These are phyloP conservation scores for Aspergillus sp. DNA, from an alignment of 2,329 filamentous ascomycete genomes.

Conservation along the genomic window DNA sequence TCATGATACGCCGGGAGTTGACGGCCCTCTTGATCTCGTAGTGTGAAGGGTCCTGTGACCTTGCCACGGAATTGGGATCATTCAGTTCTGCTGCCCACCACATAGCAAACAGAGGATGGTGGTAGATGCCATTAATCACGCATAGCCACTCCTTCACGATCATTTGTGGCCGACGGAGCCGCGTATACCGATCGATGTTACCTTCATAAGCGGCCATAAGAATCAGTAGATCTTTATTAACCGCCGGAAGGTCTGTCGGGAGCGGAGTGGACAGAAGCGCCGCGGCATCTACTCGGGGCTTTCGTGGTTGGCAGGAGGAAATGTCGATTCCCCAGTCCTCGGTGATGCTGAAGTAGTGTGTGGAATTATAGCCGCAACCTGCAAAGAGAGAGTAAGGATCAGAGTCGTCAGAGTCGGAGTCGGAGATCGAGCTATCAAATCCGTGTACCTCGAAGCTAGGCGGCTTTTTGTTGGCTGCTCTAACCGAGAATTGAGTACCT, in stretches of 20 bases:
- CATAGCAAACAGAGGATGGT: conserved; percentile 12
- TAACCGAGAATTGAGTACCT: no score
- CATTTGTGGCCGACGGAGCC: background rate
- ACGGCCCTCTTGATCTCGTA: no score
- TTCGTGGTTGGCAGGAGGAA: background rate
- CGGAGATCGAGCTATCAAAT: no score
- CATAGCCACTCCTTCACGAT: conserved; percentile 3
- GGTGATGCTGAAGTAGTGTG: background rate
- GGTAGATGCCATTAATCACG: conserved; percentile 13
- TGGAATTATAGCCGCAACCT: no score
- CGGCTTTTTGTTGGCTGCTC: no score
- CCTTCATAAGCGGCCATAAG: conserved; percentile 5
- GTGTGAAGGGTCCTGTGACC: no score
- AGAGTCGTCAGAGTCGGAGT: no score
- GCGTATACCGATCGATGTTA: conserved; percentile 1
- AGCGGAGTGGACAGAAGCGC: conserved; percentile 2
- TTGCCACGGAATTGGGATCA: no score
- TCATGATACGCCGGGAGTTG: no score
- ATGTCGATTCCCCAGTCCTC: background rate
- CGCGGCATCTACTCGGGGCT: background rate
- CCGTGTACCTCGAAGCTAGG: no score
- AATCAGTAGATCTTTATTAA: conserved; percentile 3
- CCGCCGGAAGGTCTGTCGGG: conserved; percentile 3
- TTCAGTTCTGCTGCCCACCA: no score
- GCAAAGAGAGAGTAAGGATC: no score